Conservation (phyloP, 1,139 yeast genomes). For the Saccharomycopsis crataegensis region DNA sequence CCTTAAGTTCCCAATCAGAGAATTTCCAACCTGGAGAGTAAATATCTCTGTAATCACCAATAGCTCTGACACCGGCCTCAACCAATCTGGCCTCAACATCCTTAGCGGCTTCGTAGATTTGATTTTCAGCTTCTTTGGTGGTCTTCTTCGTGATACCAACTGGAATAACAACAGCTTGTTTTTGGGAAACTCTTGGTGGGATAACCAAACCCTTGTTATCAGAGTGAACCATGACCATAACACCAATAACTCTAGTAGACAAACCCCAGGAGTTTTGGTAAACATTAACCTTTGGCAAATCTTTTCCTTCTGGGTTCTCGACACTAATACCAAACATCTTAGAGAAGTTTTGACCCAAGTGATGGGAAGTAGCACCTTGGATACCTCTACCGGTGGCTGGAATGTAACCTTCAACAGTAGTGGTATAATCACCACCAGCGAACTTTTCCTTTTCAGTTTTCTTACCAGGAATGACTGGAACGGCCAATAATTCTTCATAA, state of each 20-base stretch:
- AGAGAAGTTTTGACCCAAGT: slow-evolving; percentile 95
- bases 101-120: slow-evolving; percentile 63
- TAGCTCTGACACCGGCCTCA: slow-evolving; percentile 59
- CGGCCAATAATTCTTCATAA: slow-evolving; percentile 89
- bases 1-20: slow-evolving; percentile 95
- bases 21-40: slow-evolving; percentile 99
- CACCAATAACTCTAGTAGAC: slow-evolving; percentile 98
- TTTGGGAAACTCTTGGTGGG: slow-evolving; percentile 95
- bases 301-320: slow-evolving; percentile 88
- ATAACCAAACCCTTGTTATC: slow-evolving; percentile 97
- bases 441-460: slow-evolving; percentile 97
- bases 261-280: slow-evolving; percentile 99
- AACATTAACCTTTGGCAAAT: slow-evolving; percentile 78
- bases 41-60: slow-evolving; percentile 85
- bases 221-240: slow-evolving; percentile 97
- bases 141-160: slow-evolving; percentile 92
- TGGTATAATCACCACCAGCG: slow-evolving; percentile 95
- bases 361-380: slow-evolving; percentile 98
- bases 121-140: slow-evolving; percentile 61
- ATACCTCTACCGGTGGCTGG: slow-evolving; percentile 99
- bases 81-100: slow-evolving; percentile 53
- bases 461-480: slow-evolving; percentile 91
- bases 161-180: slow-evolving; percentile 88
- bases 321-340: slow-evolving; percentile 96
- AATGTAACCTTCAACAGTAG: slow-evolving; percentile 94